Evolutionary conservation across 1,284 basidiomycete genomes (phyloP), one percentile per base, ranked within the genome.

Genomic region (Sanguinoderma infundibulare): DNA sequence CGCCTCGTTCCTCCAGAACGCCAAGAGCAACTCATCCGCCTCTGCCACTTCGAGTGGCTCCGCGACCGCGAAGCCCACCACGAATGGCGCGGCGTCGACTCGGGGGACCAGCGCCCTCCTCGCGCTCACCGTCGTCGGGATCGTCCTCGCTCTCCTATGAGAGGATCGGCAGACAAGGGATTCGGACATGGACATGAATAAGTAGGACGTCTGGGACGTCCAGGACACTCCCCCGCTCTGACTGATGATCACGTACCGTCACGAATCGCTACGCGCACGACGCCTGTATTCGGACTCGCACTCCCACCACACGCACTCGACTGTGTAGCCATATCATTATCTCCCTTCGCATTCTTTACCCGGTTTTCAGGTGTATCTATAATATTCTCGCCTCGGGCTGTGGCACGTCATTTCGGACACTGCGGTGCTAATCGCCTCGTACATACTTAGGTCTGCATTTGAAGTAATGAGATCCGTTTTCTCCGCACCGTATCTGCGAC

Each of bases 1-100:
- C 69, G 79, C 70, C 5, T 86, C 85, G 2, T 90, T 87, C 79
- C 69, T 81, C 61, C 77, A 78, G 2, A 70, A 69, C 50, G 72
- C 73, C 32, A 69, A 63, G 60, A 63, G 68, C 47, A 61, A 65
- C 46, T 58, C 60, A 9, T 64, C 63, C 35, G 34, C 44, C 40
- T 30, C 51, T 17, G 17, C 57, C 36, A 9, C 8, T 17, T 49
- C 46, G 34, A 35, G 34, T 20, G 46, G 28, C 14, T 49, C 46
- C 30, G 46, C 26, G 5, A 10, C 30, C 30, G 47, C 30, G 32
- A n/a, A n/a, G n/a, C 59, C 67, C 35, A 60, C 54, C 36, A 64
- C 64, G 50, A 47, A 30, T 22, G 56, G 53, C 22, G 64, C 64
- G 5, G 5, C 22, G 26, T 35, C 40, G 17, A 5, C 40, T 20